Conservation (phyloP, 805 yeast genomes). For the Saturnispora sekii region DNA sequence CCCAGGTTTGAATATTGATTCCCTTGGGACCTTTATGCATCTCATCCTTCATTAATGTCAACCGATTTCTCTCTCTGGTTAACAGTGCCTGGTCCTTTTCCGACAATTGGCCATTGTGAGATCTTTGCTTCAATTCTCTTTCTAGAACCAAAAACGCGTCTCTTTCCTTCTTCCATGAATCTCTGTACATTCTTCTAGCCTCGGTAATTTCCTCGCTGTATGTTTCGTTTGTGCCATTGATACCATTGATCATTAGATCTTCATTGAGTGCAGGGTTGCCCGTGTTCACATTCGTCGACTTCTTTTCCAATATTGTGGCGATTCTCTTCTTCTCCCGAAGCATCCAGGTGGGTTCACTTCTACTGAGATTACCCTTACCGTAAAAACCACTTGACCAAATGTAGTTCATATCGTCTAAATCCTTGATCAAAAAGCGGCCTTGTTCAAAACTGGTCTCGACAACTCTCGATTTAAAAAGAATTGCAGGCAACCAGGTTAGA, state of each 20-base stretch:
- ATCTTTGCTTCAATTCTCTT: slow-evolving; percentile 23
- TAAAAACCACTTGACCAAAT: slow-evolving; percentile 86
- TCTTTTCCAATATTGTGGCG: slow-evolving; percentile 13
- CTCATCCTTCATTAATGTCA: slow-evolving; percentile 16
- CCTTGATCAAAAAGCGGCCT: slow-evolving; percentile 31
- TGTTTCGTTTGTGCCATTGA: slow-evolving; percentile 13
- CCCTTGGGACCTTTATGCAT: slow-evolving; percentile 13
- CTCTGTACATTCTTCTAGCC: slow-evolving; percentile 60
- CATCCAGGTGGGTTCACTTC: slow-evolving; percentile 91
- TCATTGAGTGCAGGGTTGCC: no score
- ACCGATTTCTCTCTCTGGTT: slow-evolving; percentile 27
- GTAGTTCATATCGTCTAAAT: slow-evolving; percentile 36
- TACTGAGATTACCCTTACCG: slow-evolving; percentile 82
- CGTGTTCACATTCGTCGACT: no score
- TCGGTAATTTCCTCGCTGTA: slow-evolving; percentile 73
- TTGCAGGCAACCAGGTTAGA: not conserved
- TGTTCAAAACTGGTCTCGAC: not conserved
- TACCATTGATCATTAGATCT: not conserved
- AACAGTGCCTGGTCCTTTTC: slow-evolving; percentile 15
- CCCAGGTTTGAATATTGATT: not conserved
- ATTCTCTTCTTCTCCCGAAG: slow-evolving; percentile 53
- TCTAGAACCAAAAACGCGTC: slow-evolving; percentile 44
- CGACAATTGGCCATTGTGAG: slow-evolving; percentile 10
- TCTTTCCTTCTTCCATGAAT: slow-evolving; percentile 61
- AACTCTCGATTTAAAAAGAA: not conserved